Conservation (phyloP, 345 rosid genomes). For the Hypericum perforatum region DNA sequence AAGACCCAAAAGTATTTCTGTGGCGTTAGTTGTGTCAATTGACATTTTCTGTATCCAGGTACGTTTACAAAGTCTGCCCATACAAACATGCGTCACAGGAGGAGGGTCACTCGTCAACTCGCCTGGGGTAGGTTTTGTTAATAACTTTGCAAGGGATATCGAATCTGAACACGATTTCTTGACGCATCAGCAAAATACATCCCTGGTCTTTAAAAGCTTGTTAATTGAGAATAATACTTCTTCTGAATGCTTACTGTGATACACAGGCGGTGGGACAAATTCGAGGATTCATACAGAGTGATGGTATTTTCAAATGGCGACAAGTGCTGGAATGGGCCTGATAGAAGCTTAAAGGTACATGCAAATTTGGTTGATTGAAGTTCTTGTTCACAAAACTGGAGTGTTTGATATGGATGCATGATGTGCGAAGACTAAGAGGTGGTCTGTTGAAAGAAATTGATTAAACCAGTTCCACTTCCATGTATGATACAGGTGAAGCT, state of each 20-base stretch:
- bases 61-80: constrained; percentile 84
- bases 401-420: too few species aligned
- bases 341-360: constrained; percentile 75
- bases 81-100: constrained; percentile 78
- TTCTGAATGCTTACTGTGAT: constrained; percentile 3
- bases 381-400: neutral
- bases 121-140: constrained; percentile 55
- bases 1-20: too few species aligned
- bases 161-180: neutral
- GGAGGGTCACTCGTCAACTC: constrained; percentile 61
- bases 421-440: neutral
- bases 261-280: constrained; percentile 77
- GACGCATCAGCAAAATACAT: neutral
- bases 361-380: too few species aligned
- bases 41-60: constrained; percentile 35
- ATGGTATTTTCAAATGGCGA: constrained; percentile 81
- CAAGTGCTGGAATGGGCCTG: constrained; percentile 95
- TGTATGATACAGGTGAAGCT: constrained; percentile 50
- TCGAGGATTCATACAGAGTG: constrained; percentile 48
- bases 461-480: neutral
- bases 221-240: constrained; percentile 3
- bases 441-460: neutral
- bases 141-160: neutral
- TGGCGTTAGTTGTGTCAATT: too few species aligned
- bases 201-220: neutral